A percentile compares a stretch with the other conserved stretches of the same genome.
Evolutionary conservation across 2,329 filamentous ascomycete genomes (phyloP).

Genomic region (Exophiala phaeomuriformis): DNA sequence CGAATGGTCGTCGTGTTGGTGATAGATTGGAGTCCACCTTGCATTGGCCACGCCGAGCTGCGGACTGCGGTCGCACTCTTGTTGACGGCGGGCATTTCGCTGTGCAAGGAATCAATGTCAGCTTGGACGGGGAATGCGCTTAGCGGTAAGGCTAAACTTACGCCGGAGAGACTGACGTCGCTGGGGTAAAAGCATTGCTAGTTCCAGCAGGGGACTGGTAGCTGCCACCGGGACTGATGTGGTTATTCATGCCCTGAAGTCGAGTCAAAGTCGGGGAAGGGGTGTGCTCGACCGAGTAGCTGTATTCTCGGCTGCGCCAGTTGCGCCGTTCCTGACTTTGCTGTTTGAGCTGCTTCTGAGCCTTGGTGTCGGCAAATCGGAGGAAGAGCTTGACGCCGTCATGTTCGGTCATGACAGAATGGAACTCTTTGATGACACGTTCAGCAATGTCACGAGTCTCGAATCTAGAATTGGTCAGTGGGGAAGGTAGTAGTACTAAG

Average conservation of each 20-base stretch:
- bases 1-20: slow-evolving; percentile 34
- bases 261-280: slow-evolving; percentile 40
- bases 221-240: slow-evolving; percentile 39
- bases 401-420: slow-evolving; percentile 67
- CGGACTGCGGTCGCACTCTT: slow-evolving; percentile 33
- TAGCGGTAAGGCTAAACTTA: slow-evolving; percentile 30
- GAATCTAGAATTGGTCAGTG: slow-evolving; percentile 54
- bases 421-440: slow-evolving; percentile 77
- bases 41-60: slow-evolving; percentile 33
- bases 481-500: background rate
- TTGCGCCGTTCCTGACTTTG: slow-evolving; percentile 91
- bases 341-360: slow-evolving; percentile 94
- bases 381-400: slow-evolving; percentile 84
- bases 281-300: slow-evolving; percentile 47
- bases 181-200: slow-evolving; percentile 41
- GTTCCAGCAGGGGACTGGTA: slow-evolving; percentile 39
- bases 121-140: slow-evolving; percentile 5
- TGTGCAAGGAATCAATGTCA: slow-evolving; percentile 28
- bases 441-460: slow-evolving; percentile 84
- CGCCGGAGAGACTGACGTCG: slow-evolving; percentile 44
- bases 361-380: slow-evolving; percentile 91
- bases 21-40: slow-evolving; percentile 33
- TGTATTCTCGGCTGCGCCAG: slow-evolving; percentile 94
- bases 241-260: slow-evolving; percentile 35
- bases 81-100: slow-evolving; percentile 36